Evolutionary conservation across 1,284 basidiomycete species (phyloP).

Genomic region (Schizophyllum commune): DNA sequence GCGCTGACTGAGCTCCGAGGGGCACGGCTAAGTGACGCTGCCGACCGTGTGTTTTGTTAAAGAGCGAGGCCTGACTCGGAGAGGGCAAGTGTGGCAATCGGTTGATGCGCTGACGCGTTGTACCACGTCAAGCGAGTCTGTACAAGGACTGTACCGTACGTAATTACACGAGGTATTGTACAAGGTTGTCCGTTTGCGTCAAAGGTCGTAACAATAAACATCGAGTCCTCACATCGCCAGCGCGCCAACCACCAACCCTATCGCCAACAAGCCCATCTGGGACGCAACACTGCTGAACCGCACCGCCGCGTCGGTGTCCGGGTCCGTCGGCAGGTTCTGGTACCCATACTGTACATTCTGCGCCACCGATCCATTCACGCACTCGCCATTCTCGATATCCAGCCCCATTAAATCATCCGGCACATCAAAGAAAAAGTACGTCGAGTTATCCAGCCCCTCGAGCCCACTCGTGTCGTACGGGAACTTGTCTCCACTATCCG

Average conservation of each 20-base stretch:
- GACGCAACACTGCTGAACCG: not conserved
- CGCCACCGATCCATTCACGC: conserved; percentile 7
- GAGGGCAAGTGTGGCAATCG: no score
- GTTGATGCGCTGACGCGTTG: no score
- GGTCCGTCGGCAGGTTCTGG: conserved; percentile 5
- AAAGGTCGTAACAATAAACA: no score
- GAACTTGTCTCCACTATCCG: conserved; percentile 23
- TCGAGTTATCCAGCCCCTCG: conserved; percentile 19
- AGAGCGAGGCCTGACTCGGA: no score
- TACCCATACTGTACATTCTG: conserved; percentile 8
- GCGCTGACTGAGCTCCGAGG: no score
- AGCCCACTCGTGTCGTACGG: conserved; percentile 23
- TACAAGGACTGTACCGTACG: no score
- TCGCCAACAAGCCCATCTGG: not conserved
- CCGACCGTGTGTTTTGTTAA: no score
- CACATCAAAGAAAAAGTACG: conserved; percentile 21
- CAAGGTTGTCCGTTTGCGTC: no score
- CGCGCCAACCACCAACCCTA: not conserved
- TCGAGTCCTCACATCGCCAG: no score
- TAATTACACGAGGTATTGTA: no score
- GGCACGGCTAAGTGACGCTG: no score
- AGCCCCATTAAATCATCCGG: conserved; percentile 5
- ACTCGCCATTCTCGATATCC: conserved; percentile 6
- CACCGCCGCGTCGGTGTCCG: not conserved
- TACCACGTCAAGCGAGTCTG: no score